A percentile compares a stretch with the other conserved stretches of the same genome.
Conservation (phyloP, 1,284 basidiomycete genomes). For the Tetrapyrgos nigripes region DNA sequence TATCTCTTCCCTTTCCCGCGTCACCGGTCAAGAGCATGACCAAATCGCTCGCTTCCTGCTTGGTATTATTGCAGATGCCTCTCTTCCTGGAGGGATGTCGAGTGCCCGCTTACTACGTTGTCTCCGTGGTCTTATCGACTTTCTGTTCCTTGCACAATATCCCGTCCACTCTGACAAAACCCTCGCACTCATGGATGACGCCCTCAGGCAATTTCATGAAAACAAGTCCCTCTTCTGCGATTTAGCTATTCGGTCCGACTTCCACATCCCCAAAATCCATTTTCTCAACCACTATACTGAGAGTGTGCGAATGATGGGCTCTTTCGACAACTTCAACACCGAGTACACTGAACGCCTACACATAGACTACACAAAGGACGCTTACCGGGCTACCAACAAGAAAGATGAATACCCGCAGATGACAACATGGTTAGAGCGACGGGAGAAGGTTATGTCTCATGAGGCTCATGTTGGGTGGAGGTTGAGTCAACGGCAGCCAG, state of each 20-base stretch:
- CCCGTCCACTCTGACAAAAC: conserved; percentile 28
- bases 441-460: neutral
- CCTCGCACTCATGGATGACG: conserved; percentile 24
- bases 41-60: conserved; percentile 39
- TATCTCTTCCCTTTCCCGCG: conserved; percentile 34
- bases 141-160: conserved; percentile 34
- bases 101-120: conserved; percentile 10
- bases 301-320: neutral
- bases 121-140: conserved; percentile 29
- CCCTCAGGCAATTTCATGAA: conserved; percentile 31
- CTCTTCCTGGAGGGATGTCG: conserved; percentile 13
- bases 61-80: conserved; percentile 25
- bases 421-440: neutral
- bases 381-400: neutral
- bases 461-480: neutral
- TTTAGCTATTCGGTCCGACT: conserved; percentile 30
- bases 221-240: conserved; percentile 30
- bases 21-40: conserved; percentile 35
- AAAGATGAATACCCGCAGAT: neutral
- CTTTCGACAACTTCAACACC: neutral
- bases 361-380: neutral
- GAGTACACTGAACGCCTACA: neutral
- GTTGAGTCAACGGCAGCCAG: neutral
- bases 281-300: conserved; percentile 15
- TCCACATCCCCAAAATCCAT: conserved; percentile 38